Base-by-base conservation (phyloP, 176 grass and related monocot genomes). In the Neostapfia colusana region DNA sequence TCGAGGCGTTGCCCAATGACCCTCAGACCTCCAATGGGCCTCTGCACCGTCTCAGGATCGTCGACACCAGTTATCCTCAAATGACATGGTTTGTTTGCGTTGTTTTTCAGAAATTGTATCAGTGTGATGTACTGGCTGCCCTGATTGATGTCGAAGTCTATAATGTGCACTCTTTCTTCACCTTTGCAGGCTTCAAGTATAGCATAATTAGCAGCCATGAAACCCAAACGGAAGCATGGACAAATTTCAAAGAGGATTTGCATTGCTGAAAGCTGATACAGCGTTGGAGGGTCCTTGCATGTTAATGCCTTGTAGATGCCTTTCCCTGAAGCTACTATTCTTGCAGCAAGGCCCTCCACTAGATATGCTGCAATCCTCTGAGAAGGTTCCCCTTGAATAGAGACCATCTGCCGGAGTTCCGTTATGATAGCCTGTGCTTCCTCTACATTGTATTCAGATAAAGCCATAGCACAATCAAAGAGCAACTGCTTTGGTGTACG, bases 241-340 rank as follows among this genome's bases (percentile, higher is more conserved):
- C 95, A 99, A 12, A 92, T 83, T 85, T 99, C 95, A 74, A 95
- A 95, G 20, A 99, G 87, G 79, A 99, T 95, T 79, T 99, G 95
- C 95, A 99, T 99, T 69, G 95, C 95, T 48, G 92, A 99, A 45
- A 99, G 83, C 67, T 88, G 91, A 88, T 99, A 93, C 11, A 90
- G 78, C 17, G 89, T 90, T 55, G 95, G 95, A 64, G 95, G 85
- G 20, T 95, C 89, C 81, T 92, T 95, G 76, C 95, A 99, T 75
- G 93, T 92, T 67, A 99, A 84, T 50, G 95, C 86, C 80, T 92
- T 99, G 70, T 95, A 99, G 62, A 99, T 86, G 36, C 91, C 87
- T 7, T 68, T 89, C 56, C 95, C 95, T 36, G 95, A 99, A 77
- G 72, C 83, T 63, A 86, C 95, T 80, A 99, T 95, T 73, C 89